Evolutionary conservation across 2,329 filamentous ascomycete species (phyloP), one percentile per base, ranked within the genome.

Genomic region (Paramyrothecium roridum): DNA sequence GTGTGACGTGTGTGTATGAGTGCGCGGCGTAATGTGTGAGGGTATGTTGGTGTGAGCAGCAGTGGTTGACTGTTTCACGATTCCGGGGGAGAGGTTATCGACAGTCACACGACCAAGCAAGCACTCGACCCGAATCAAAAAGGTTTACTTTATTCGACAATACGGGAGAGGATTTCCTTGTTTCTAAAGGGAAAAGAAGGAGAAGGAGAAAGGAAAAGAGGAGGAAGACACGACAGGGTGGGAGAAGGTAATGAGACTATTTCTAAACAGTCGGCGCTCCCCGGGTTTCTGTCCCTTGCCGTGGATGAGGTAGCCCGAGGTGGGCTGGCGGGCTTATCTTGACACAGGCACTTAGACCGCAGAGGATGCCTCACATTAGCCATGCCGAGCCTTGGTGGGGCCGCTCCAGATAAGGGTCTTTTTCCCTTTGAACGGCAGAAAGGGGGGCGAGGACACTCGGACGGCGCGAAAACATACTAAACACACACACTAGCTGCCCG

Each of bases 151-250:
- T 43, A 43, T 43, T 43, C 37, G 37, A 43, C 37, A 19, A 19
- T 43, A 43, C 37, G 37, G 16, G n/a, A 43, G 37, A 19, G n/a
- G n/a, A 17, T 17, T 43, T 43, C 13, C n/a, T 43, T 43, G n/a
- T 13, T 30, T 30, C 26, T 30, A 50, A 57, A 57, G 51, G 54
- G 45, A 54, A 48, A 48, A n/a, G 43, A 52, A 56, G 46, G 52
- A 52, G 52, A 53, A 19, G 13, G 49, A 55, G 46, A 57, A 57
- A 52, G 54, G 43, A 54, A 48, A 48, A 20, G 43, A 52, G 55
- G 46, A 53, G 52, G 52, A 53, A 19, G 13, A 43, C 37, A 43
- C 37, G n/a, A 19, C 37, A 43, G 37, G 37, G 37, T 19, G 37
- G 37, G 37, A 43, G 37, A 16, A 43, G 37, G 13, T 13, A 30